Evolutionary conservation across 208 protist genomes (phyloP), one percentile per base, ranked within the genome.

Genomic region (Leishmania major): DNA sequence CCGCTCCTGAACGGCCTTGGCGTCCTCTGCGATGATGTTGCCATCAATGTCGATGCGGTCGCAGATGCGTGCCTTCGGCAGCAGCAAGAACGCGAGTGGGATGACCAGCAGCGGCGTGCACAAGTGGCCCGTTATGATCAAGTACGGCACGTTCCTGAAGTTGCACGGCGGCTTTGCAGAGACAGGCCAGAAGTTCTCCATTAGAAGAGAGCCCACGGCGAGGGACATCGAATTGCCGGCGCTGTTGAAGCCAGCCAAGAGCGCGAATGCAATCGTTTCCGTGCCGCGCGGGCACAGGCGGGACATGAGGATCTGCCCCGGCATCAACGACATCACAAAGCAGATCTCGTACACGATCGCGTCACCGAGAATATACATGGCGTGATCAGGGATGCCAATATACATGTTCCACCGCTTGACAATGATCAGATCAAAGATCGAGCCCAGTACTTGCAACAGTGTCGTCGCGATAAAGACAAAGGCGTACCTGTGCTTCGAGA

Each of bases 101-200:
- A 97, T 88, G 66, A 80, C 77, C 40, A 95, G 67, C 64, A 95
- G 73, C 28, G 92, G 94, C n/a, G 85, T 75, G 37, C 87, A 49
- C 55, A 93, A 82, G 83, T 96, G 92, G 70, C 91, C 90, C 2
- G 92, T 75, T 74, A 95, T 76, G 72, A 97, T 84, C 40, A 97
- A 80, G 73, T 74, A 88, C 43, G 71, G 84, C 60, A 94, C 79
- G 74, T 95, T 93, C 81, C 25, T 84, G 83, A 94, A 97, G 81
- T 96, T 82, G 84, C 93, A 97, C 25, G 88, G 85, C 43, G 78
- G 74, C 31, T 19, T 82, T 49, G 77, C 45, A 22, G 82, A 69
- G 45, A 95, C 87, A 25, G 85, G 89, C 87, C 85, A 90, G 28
- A 81, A 70, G 37, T 70, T 75, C 64, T 91, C 89, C 80, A 95